Percentiles rank a stretch among this genome's conserved stretches.
Evolutionary conservation across 1,139 yeast species (phyloP).

Genomic region (Sugiyamaella neomexicana): DNA sequence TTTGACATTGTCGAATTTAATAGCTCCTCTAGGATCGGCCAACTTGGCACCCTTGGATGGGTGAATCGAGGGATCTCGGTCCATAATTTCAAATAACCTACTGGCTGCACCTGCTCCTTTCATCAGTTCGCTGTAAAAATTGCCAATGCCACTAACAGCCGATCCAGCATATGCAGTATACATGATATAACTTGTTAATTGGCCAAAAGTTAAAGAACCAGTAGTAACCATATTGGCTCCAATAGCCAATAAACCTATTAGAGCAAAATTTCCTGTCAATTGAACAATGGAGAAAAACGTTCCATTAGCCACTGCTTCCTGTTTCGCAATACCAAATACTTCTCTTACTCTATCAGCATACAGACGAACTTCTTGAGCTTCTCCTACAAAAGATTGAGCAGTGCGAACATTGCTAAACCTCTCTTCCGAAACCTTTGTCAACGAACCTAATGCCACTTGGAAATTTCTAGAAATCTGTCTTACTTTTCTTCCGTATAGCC

Average conservation of each 20-base stretch:
- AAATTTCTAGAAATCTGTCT: constrained; percentile 71
- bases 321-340: constrained; percentile 71
- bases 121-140: constrained; percentile 90
- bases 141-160: constrained; percentile 85
- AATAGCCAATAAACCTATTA: constrained; percentile 70
- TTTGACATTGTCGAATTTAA: constrained; percentile 62
- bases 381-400: constrained; percentile 88
- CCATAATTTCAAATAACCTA: constrained; percentile 82
- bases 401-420: constrained; percentile 83
- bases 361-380: constrained; percentile 59
- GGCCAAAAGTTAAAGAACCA: constrained; percentile 80
- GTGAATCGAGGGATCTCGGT: constrained; percentile 66
- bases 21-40: constrained; percentile 49
- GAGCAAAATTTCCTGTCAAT: constrained; percentile 75
- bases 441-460: constrained; percentile 82
- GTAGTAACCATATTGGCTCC: constrained; percentile 77
- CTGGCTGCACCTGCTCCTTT: constrained; percentile 97
- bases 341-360: constrained; percentile 71
- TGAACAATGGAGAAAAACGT: constrained; percentile 77
- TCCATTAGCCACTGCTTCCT: constrained; percentile 66
- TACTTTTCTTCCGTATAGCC: constrained; percentile 75
- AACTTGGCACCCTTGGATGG: constrained; percentile 58
- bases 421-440: constrained; percentile 90
- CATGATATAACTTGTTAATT: constrained; percentile 87
- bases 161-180: constrained; percentile 91